Conservation (phyloP, 192 early-diverging fungal genomes). For the Diversispora epigaea region DNA sequence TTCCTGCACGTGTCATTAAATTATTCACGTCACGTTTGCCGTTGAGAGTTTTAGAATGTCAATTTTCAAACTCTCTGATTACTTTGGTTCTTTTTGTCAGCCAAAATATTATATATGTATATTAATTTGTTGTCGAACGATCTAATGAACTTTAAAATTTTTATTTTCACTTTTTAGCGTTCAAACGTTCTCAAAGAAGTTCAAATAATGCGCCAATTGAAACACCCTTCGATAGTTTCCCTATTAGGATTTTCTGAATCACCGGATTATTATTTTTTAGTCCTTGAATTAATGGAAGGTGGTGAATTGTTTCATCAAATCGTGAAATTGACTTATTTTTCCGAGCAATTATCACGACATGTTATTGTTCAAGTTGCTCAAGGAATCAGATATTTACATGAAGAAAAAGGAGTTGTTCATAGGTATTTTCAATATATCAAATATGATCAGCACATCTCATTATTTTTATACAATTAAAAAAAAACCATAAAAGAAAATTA, state of each 20-base stretch:
- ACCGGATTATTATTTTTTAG: slow-evolving; percentile 70
- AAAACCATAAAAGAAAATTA: background rate
- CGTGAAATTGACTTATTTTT: slow-evolving; percentile 77
- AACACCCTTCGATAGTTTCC: slow-evolving; percentile 74
- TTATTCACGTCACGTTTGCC: background rate
- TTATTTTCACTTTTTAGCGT: slow-evolving; percentile 44
- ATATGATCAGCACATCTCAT: too few relatives aligned
- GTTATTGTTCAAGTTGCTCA: slow-evolving; percentile 86
- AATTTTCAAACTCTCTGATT: background rate
- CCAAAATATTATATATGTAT: background rate
- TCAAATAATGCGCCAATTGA: slow-evolving; percentile 76
- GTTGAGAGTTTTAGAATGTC: background rate
- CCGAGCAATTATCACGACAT: slow-evolving; percentile 74
- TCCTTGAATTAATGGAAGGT: slow-evolving; percentile 81
- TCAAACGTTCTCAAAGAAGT: slow-evolving; percentile 87
- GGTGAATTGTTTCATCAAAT: slow-evolving; percentile 91
- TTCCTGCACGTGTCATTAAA: too few relatives aligned
- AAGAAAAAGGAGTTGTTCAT: slow-evolving; percentile 77
- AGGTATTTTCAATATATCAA: slow-evolving; percentile 37
- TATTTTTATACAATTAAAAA: too few relatives aligned
- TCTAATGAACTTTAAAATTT: background rate
- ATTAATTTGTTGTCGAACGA: background rate
- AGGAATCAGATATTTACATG: slow-evolving; percentile 82
- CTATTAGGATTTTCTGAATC: slow-evolving; percentile 78
- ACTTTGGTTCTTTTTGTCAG: background rate